phyloP scores from a whole-genome alignment of 2,329 filamentous ascomycete genomes.

The Tolypocladium paradoxum region DNA sequence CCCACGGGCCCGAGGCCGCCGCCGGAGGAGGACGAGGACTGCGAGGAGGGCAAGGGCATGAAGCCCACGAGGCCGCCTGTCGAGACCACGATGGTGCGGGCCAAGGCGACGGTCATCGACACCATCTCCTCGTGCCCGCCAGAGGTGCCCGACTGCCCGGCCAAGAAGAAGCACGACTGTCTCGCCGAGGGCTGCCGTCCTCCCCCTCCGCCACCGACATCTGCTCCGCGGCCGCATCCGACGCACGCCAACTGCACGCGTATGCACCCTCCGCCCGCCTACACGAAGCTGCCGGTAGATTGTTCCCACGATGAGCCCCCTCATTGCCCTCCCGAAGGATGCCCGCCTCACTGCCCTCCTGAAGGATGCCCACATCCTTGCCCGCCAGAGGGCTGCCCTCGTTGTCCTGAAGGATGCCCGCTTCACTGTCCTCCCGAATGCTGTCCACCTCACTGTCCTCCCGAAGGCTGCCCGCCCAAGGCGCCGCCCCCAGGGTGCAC shows the following conservation, averaged over 20 bases:
- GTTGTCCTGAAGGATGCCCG: too few relatives aligned
- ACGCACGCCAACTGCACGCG: background rate
- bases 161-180: background rate
- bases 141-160: conserved; percentile 45
- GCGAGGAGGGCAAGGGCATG: background rate
- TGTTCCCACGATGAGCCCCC: too few relatives aligned
- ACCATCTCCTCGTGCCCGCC: conserved; percentile 33
- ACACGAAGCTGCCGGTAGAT: background rate
- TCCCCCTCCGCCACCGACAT: background rate
- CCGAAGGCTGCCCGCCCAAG: background rate
- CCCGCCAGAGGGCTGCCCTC: too few relatives aligned
- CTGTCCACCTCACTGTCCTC: too few relatives aligned
- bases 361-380: too few relatives aligned
- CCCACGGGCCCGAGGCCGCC: background rate
- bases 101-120: background rate
- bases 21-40: background rate
- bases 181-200: background rate
- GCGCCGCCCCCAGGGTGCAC: background rate
- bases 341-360: background rate
- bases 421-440: too few relatives aligned
- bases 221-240: background rate
- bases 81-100: background rate
- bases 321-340: background rate
- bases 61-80: background rate
- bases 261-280: background rate